Conservation (phyloP, 2,329 filamentous ascomycete species). For the Aspergillus pseudoviridinutans region DNA sequence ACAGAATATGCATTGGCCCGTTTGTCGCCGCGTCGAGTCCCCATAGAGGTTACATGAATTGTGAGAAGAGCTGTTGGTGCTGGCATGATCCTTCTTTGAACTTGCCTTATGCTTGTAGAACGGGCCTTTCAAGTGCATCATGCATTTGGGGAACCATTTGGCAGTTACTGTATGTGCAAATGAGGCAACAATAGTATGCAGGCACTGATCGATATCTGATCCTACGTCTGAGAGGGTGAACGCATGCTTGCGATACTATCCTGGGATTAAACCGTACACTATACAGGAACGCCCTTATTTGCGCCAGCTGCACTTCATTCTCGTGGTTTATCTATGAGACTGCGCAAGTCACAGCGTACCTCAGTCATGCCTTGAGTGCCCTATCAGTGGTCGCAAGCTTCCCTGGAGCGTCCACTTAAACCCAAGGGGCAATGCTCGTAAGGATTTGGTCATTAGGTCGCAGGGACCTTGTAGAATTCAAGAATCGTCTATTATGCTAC, state of each 20-base stretch:
- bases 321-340: background rate
- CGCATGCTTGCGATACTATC: background rate
- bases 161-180: background rate
- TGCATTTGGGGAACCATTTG: background rate
- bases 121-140: background rate
- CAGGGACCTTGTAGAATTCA: constrained; percentile 18
- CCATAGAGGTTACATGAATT: background rate
- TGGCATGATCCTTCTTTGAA: background rate
- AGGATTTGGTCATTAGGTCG: constrained; percentile 2
- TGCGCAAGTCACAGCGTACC: background rate
- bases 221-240: background rate
- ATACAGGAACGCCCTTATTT: background rate
- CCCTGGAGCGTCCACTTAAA: background rate
- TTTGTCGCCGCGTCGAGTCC: background rate
- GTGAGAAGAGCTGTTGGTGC: background rate
- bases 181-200: background rate
- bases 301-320: background rate
- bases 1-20: background rate
- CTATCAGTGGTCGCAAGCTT: background rate
- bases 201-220: background rate
- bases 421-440: background rate
- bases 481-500: constrained; percentile 25
- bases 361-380: background rate
- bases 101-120: background rate
- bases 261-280: background rate